These are phyloP conservation scores for Coniella vitis DNA, from an alignment of 2,329 filamentous ascomycete species.

Conservation along the genomic window DNA sequence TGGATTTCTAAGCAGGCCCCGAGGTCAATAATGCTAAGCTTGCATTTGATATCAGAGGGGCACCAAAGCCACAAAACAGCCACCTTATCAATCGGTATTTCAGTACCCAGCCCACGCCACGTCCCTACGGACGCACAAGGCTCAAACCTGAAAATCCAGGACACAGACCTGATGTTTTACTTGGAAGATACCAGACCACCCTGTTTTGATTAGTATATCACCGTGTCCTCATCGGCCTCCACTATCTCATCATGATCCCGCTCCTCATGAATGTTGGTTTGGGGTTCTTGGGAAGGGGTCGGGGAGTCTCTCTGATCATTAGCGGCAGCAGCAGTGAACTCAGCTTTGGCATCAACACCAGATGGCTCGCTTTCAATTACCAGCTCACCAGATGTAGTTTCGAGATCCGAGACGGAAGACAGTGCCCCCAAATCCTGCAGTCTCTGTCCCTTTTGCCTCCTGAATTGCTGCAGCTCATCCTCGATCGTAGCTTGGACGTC, in stretches of 20 bases:
- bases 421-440: conserved; percentile 30
- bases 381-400: conserved; percentile 39
- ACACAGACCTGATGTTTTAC: neutral
- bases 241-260: conserved; percentile 61
- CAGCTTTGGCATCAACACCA: conserved; percentile 27
- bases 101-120: neutral
- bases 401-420: conserved; percentile 22
- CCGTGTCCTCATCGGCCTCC: conserved; percentile 81
- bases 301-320: conserved; percentile 11
- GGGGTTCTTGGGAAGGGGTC: conserved; percentile 17
- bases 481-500: conserved; percentile 58
- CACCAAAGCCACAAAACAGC: neutral
- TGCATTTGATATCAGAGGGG: neutral
- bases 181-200: neutral
- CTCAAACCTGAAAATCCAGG: conserved; percentile 3
- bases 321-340: conserved; percentile 29
- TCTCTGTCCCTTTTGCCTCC: conserved; percentile 37
- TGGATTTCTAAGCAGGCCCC: no score
- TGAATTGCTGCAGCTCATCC: conserved; percentile 58
- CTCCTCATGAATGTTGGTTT: conserved; percentile 24
- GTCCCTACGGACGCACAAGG: neutral
- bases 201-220: conserved; percentile 63
- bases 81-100: neutral
- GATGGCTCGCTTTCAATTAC: conserved; percentile 31
- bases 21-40: neutral